A percentile compares a stretch with the other conserved stretches of the same genome.
Evolutionary conservation across 352 stramenopile genomes (phyloP).

Genomic region (Globisporangium middletonii): DNA sequence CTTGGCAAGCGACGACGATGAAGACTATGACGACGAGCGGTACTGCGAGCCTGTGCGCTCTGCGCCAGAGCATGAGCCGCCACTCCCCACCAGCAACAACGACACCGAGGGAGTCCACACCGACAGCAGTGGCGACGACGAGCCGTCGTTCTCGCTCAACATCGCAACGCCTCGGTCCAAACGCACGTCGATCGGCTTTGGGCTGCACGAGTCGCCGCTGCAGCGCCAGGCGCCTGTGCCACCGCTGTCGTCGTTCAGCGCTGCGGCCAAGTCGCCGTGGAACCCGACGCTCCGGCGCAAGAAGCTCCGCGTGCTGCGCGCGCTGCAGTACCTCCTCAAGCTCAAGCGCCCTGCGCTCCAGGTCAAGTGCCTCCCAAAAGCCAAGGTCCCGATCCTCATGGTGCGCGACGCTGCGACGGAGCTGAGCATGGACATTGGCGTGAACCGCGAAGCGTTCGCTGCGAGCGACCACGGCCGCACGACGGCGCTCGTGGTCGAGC

Average conservation of each 20-base stretch:
- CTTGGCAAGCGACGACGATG: constrained; percentile 5
- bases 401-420: constrained; percentile 44
- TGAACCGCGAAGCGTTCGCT: constrained; percentile 56
- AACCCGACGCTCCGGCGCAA: constrained; percentile 54
- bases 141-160: constrained; percentile 62
- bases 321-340: constrained; percentile 48
- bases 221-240: no score
- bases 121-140: no score
- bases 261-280: constrained; percentile 69
- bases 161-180: constrained; percentile 33
- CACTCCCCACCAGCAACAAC: neutral
- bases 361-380: constrained; percentile 63
- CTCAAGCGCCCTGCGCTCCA: constrained; percentile 41
- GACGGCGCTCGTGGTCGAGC: constrained; percentile 41
- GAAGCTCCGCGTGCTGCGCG: constrained; percentile 48
- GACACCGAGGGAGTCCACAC: neutral
- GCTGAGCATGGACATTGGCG: constrained; percentile 51
- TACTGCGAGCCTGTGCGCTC: neutral
- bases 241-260: no score
- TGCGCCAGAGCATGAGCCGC: neutral
- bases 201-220: no score
- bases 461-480: constrained; percentile 58
- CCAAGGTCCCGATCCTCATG: constrained; percentile 75
- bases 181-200: no score
- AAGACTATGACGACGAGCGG: constrained; percentile 13